Percentiles rank a stretch among this genome's conserved stretches.
phyloP scores from a whole-genome alignment of 1,284 basidiomycete species.

The Grifola frondosa region DNA sequence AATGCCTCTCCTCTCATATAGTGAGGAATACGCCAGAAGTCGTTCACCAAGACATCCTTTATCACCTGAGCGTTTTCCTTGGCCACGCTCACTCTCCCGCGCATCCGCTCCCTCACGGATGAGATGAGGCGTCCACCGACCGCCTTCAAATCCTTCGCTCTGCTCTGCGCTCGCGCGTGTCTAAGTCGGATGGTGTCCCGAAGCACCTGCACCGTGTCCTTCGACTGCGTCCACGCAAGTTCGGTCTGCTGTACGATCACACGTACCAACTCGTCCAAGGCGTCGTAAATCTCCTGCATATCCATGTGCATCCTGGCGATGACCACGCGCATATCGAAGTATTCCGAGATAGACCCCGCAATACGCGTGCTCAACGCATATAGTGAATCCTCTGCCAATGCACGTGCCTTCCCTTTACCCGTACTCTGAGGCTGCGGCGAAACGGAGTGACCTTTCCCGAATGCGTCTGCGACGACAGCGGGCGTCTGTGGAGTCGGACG shows the following conservation, averaged over 20 bases:
- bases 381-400: conserved; percentile 29
- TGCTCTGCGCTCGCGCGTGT: conserved; percentile 55
- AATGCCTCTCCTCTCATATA: conserved; percentile 9
- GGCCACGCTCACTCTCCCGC: conserved; percentile 41
- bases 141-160: conserved; percentile 54
- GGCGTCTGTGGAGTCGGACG: conserved; percentile 35
- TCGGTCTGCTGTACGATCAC: conserved; percentile 44
- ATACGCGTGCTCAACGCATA: conserved; percentile 44
- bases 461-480: conserved; percentile 20
- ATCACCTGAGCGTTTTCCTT: conserved; percentile 45
- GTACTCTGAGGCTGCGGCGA: conserved; percentile 12
- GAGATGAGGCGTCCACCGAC: conserved; percentile 44
- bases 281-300: conserved; percentile 56
- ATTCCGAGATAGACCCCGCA: conserved; percentile 48
- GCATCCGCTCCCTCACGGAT: conserved; percentile 40
- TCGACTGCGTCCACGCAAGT: conserved; percentile 41
- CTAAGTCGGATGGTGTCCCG: conserved; percentile 48
- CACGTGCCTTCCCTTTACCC: conserved; percentile 23
- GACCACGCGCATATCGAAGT: conserved; percentile 47
- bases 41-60: conserved; percentile 35
- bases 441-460: conserved; percentile 28
- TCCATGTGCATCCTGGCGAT: conserved; percentile 46
- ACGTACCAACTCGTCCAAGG: conserved; percentile 57
- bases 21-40: conserved; percentile 6
- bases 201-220: conserved; percentile 43